Conservation (phyloP, 148 eudicot species). For the Bassia scoparia region DNA sequence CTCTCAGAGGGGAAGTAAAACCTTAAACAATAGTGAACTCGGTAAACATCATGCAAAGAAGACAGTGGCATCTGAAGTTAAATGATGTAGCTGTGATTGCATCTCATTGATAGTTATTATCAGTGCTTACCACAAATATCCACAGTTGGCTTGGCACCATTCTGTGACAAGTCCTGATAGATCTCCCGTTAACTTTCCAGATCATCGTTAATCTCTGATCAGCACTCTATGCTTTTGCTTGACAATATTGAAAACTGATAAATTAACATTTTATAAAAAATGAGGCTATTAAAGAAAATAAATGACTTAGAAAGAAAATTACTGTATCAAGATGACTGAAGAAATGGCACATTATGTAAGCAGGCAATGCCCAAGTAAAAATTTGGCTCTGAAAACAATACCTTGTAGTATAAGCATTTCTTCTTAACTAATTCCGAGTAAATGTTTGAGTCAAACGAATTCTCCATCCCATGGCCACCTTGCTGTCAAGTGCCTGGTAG, state of each 20-base stretch:
- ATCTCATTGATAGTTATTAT: not conserved
- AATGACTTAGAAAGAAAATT: not conserved
- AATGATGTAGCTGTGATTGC: not conserved
- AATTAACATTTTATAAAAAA: too few species aligned
- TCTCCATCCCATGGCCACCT: slow-evolving; percentile 91
- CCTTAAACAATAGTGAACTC: slow-evolving; percentile 32
- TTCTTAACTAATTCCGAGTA: slow-evolving; percentile 73
- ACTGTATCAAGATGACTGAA: not conserved
- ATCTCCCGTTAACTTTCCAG: slow-evolving; percentile 84
- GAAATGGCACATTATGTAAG: not conserved
- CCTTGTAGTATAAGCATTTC: slow-evolving; percentile 95
- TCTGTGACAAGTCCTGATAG: slow-evolving; percentile 89
- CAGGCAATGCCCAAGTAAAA: not conserved
- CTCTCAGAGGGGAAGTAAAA: slow-evolving; percentile 99
- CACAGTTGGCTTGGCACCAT: slow-evolving; percentile 98
- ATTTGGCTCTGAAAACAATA: not conserved
- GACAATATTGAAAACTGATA: slow-evolving; percentile 84
- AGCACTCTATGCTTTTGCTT: slow-evolving; percentile 71
- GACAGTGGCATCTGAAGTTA: not conserved
- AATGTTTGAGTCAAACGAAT: slow-evolving; percentile 85
- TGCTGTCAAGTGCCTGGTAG: slow-evolving; percentile 82
- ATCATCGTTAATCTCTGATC: slow-evolving; percentile 90
- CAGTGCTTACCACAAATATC: slow-evolving; percentile 81
- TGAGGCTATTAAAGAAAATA: too few species aligned
- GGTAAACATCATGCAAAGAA: slow-evolving; percentile 19